Base-by-base conservation (phyloP, 805 yeast species). In the Spathaspora gorwiae region DNA sequence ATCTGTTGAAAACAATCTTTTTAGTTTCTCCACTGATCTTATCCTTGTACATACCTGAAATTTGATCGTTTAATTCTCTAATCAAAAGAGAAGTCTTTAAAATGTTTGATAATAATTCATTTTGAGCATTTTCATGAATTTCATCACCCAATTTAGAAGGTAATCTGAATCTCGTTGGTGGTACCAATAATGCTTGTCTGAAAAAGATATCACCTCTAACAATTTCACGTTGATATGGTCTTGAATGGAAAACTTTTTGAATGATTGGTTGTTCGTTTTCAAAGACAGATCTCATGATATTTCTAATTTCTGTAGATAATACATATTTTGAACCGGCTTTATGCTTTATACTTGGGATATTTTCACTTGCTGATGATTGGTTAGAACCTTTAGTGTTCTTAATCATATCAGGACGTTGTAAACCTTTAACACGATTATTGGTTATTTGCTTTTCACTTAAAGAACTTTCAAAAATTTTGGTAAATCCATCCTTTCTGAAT, bases 61-160 rank as follows among this genome's bases (percentile, higher is more conserved):
- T 82, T 62, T 84, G 92, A 47, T 88, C 95, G 65, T 88, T 90
- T 60, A 90, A 77, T 61, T 90, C 97, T 66, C 96, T 80, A 48
- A 94, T 92, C 43, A 84, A 68, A 49, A 90, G 66, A 26, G 92
- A 76, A 1, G 97, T 87, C 47, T 83, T 85, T 57, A 94, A 73
- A 43, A 95, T 78, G 56, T 83, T 85, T 24, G 94, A 77, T 40
- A 94, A 72, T 46, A 90, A 74, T 68, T 90, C 96, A 65, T 94
- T 95, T 70, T 90, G 96, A 40, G 94, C 72, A 64, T 89, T 90
- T 68, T 94, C 97, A 65, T 94, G 98, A 49, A 92, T 79, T 64
- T 89, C 97, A 46, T 94, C 99, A 46, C 99, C 99, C 47, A 94
- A 74, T 65, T 90, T 90, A 12, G 96, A 84, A n/a, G 99, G 99